Evolutionary conservation across 169 alveolate genomes (phyloP).

Genomic region (Eimeria falciformis): DNA sequence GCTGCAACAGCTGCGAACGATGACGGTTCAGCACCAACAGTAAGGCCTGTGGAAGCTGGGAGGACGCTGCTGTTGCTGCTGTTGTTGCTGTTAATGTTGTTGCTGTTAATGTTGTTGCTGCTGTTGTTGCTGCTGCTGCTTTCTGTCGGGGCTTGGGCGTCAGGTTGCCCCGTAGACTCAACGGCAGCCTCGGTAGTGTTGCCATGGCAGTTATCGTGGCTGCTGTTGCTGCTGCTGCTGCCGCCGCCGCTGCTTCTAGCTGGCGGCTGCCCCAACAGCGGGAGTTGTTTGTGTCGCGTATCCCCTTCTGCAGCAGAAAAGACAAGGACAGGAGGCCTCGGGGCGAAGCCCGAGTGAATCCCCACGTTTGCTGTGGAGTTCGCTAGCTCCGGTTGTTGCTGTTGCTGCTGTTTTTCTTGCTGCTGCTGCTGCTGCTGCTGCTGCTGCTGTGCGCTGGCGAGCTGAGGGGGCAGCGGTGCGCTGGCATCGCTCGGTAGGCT

Average conservation of each 20-base stretch:
- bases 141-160: neutral
- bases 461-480: conserved; percentile 32
- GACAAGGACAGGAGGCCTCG: neutral
- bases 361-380: neutral
- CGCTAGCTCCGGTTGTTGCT: conserved; percentile 18
- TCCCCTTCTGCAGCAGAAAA: neutral
- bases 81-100: neutral
- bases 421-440: conserved; percentile 1
- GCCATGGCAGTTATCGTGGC: neutral
- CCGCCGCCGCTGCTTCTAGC: conserved; percentile 55
- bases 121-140: conserved; percentile 47
- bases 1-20: neutral
- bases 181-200: conserved; percentile 20
- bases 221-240: conserved; percentile 58
- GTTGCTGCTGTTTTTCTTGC: conserved; percentile 7
- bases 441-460: conserved; percentile 18
- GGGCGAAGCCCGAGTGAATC: neutral
- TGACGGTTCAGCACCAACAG: neutral
- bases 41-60: neutral
- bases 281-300: neutral
- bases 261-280: conserved; percentile 7
- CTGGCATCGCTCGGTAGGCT: neutral
- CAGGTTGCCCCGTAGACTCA: neutral
- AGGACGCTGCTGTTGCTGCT: neutral
- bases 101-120: neutral